Evolutionary conservation across 768 basidiomycete species (phyloP).

Genomic region (Lactarius sanguifluus): DNA sequence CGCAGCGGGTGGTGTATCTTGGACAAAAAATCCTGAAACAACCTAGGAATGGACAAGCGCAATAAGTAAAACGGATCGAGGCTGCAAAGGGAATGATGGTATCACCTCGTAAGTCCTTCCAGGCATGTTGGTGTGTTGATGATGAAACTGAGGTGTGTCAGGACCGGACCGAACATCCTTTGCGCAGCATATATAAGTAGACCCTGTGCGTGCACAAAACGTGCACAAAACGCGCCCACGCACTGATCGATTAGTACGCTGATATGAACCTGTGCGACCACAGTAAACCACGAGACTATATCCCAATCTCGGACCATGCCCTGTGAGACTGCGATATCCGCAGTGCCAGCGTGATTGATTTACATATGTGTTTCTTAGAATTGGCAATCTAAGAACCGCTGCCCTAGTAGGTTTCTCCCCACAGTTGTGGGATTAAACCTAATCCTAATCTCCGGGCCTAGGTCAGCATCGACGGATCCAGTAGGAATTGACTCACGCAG

Average conservation of each 20-base stretch:
- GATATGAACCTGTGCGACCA: slow-evolving; percentile 26
- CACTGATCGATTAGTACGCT: background rate
- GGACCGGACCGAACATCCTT: background rate
- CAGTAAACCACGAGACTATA: slow-evolving; percentile 58
- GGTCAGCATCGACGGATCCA: slow-evolving; percentile 79
- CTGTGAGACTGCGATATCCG: slow-evolving; percentile 43
- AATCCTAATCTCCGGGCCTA: slow-evolving; percentile 30
- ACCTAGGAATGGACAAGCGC: slow-evolving; percentile 9
- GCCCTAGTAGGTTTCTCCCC: slow-evolving; percentile 50
- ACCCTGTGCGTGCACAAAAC: background rate
- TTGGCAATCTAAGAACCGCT: slow-evolving; percentile 82
- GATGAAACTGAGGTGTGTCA: background rate
- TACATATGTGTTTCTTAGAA: slow-evolving; percentile 44
- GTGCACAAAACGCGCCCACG: background rate
- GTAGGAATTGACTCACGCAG: slow-evolving; percentile 38
- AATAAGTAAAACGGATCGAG: background rate
- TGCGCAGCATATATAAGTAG: slow-evolving; percentile 13
- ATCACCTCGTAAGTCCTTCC: slow-evolving; percentile 17
- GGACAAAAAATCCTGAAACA: slow-evolving; percentile 23
- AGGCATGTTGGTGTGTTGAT: background rate
- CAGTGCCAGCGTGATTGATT: background rate
- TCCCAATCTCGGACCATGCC: slow-evolving; percentile 77
- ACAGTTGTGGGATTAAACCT: slow-evolving; percentile 5
- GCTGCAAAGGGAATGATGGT: background rate
- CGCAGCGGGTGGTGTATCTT: slow-evolving; percentile 6